These are phyloP conservation scores for Aureobasidium sp. DNA, from an alignment of 2,329 filamentous ascomycete species.

Conservation along the genomic window DNA sequence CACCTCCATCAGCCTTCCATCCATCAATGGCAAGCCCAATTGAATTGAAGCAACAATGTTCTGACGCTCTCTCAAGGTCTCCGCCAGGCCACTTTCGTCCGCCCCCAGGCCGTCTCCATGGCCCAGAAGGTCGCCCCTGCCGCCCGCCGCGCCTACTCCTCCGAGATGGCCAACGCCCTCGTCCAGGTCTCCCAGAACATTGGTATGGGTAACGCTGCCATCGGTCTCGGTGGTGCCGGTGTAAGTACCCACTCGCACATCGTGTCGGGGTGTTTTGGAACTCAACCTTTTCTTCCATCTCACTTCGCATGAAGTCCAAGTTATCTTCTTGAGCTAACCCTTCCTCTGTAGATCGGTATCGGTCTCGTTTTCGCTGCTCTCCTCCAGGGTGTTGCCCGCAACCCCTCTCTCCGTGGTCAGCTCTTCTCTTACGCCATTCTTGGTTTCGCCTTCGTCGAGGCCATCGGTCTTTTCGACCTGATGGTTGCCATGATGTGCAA, in stretches of 20 bases:
- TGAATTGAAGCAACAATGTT: slow-evolving; percentile 16
- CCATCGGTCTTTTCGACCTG: slow-evolving; percentile 81
- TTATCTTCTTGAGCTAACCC: slow-evolving; percentile 24
- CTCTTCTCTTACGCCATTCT: slow-evolving; percentile 95
- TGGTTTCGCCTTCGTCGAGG: slow-evolving; percentile 91
- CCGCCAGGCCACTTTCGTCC: slow-evolving; percentile 51
- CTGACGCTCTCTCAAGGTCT: slow-evolving; percentile 17
- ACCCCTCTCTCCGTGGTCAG: slow-evolving; percentile 89
- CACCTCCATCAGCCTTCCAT: slow-evolving; percentile 4
- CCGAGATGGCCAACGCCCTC: slow-evolving; percentile 80
- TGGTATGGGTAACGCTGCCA: slow-evolving; percentile 81
- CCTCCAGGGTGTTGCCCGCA: slow-evolving; percentile 82
- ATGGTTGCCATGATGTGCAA: slow-evolving; percentile 94
- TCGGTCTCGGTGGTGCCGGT: slow-evolving; percentile 55
- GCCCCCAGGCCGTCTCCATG: slow-evolving; percentile 61
- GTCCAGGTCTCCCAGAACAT: slow-evolving; percentile 87
- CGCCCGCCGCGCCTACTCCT: slow-evolving; percentile 64
- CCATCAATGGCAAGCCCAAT: slow-evolving; percentile 10
- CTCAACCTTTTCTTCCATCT: neutral
- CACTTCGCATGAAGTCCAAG: neutral
- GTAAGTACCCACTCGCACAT: slow-evolving; percentile 33
- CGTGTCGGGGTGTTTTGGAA: neutral
- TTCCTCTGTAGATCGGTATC: slow-evolving; percentile 68
- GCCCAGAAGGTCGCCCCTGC: slow-evolving; percentile 46
- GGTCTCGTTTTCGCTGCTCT: slow-evolving; percentile 89